phyloP scores from a whole-genome alignment of 805 yeast species.

The Komagataella populi region DNA sequence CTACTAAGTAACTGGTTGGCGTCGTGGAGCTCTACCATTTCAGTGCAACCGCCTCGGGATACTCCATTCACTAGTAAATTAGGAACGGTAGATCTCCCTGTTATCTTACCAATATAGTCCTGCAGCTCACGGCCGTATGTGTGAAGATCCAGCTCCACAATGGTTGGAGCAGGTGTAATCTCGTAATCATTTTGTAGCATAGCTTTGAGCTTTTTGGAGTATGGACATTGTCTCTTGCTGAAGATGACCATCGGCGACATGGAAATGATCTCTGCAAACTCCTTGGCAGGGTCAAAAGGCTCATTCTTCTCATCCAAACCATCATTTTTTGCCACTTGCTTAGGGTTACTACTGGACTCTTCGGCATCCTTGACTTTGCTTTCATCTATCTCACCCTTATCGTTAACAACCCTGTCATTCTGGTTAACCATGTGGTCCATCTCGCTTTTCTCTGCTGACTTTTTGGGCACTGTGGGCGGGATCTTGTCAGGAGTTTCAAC shows the following conservation, averaged over 20 bases:
- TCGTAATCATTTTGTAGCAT: slow-evolving; percentile 49
- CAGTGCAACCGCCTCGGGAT: slow-evolving; percentile 86
- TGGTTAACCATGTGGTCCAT: slow-evolving; percentile 3
- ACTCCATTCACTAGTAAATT: slow-evolving; percentile 65
- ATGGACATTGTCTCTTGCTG: slow-evolving; percentile 61
- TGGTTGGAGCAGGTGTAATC: slow-evolving; percentile 55
- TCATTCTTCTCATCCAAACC: slow-evolving; percentile 4
- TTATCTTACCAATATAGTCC: slow-evolving; percentile 45
- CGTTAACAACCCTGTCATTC: slow-evolving; percentile 16
- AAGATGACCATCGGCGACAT: slow-evolving; percentile 55
- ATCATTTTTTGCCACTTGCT: background rate
- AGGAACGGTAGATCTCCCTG: slow-evolving; percentile 86
- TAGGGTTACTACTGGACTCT: slow-evolving; percentile 9
- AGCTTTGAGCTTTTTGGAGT: slow-evolving; percentile 55
- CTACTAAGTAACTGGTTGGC: slow-evolving; percentile 35
- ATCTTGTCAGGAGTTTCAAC: background rate
- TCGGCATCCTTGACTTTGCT: slow-evolving; percentile 24
- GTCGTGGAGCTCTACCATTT: slow-evolving; percentile 49
- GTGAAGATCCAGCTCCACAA: slow-evolving; percentile 78
- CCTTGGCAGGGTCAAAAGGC: slow-evolving; percentile 35
- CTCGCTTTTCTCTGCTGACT: slow-evolving; percentile 1
- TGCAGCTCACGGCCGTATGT: slow-evolving; percentile 67
- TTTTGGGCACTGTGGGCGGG: background rate
- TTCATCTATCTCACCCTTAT: slow-evolving; percentile 25
- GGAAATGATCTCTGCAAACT: slow-evolving; percentile 40